Conservation (phyloP, 2,329 filamentous ascomycete genomes). For the Xylaria sp. region DNA sequence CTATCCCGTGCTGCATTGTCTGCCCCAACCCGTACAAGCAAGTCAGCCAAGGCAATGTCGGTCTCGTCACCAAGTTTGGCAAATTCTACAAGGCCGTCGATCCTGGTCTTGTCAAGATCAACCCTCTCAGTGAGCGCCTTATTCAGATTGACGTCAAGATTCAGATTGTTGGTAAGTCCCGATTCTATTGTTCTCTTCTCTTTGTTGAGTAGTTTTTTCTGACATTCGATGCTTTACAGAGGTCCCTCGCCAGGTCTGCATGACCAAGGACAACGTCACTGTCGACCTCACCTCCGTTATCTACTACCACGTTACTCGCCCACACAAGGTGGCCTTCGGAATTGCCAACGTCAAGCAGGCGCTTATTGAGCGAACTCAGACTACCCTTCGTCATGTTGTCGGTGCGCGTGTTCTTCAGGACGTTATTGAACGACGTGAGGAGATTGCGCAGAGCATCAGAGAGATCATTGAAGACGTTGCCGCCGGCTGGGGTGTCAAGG, state of each 20-base stretch:
- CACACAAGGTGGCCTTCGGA: slow-evolving; percentile 95
- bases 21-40: slow-evolving; percentile 96
- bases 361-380: slow-evolving; percentile 96
- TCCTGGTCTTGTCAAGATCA: slow-evolving; percentile 94
- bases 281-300: slow-evolving; percentile 92
- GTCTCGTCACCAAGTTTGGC: slow-evolving; percentile 92
- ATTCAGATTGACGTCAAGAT: slow-evolving; percentile 98
- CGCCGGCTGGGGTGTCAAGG: slow-evolving; percentile 86
- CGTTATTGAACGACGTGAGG: slow-evolving; percentile 95
- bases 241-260: slow-evolving; percentile 93
- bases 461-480: slow-evolving; percentile 98
- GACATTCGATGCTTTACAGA: slow-evolving; percentile 41
- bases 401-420: slow-evolving; percentile 94
- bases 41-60: slow-evolving; percentile 88
- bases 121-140: slow-evolving; percentile 84
- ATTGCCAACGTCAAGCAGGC: slow-evolving; percentile 92
- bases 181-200: background rate
- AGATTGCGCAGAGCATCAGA: slow-evolving; percentile 88
- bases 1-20: slow-evolving; percentile 83
- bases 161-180: slow-evolving; percentile 65
- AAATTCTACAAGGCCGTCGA: slow-evolving; percentile 93
- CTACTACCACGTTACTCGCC: slow-evolving; percentile 95
- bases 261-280: slow-evolving; percentile 99
- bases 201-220: background rate
- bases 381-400: slow-evolving; percentile 92